Conservation (phyloP, 2,329 filamentous ascomycete genomes). For the Fusarium sp. region DNA sequence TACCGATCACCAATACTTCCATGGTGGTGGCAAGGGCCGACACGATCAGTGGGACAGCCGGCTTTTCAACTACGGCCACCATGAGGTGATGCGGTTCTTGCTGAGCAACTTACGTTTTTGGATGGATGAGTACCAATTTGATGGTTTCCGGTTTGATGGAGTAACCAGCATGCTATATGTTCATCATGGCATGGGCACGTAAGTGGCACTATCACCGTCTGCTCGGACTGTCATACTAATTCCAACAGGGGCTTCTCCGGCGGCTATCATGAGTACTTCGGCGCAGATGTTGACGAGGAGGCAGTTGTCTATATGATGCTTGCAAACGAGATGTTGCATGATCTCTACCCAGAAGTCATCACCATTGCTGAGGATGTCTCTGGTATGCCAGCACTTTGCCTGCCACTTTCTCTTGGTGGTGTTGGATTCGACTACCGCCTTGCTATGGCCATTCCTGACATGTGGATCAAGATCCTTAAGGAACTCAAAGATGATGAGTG, state of each 20-base stretch:
- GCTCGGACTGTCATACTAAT: conserved; percentile 11
- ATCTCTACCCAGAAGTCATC: conserved; percentile 87
- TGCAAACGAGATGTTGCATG: conserved; percentile 94
- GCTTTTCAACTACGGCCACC: conserved; percentile 95
- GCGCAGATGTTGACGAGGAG: conserved; percentile 87
- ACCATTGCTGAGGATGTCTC: conserved; percentile 98
- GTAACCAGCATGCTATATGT: conserved; percentile 98
- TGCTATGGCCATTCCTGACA: conserved; percentile 96
- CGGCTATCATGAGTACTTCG: conserved; percentile 98
- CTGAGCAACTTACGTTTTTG: conserved; percentile 96
- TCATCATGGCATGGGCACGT: conserved; percentile 98
- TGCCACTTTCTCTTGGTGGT: conserved; percentile 86
- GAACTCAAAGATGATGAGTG: conserved; percentile 91
- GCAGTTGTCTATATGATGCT: conserved; percentile 95
- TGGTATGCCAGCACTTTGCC: conserved; percentile 96
- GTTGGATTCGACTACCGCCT: conserved; percentile 97
- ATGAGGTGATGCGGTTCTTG: conserved; percentile 95
- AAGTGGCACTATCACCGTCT: conserved; percentile 54
- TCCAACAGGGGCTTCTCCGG: conserved; percentile 85
- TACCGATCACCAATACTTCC: conserved; percentile 95
- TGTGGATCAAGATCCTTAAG: conserved; percentile 99
- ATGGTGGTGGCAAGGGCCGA: conserved; percentile 82
- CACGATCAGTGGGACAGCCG: conserved; percentile 97
- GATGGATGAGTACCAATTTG: conserved; percentile 98
- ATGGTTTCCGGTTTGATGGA: conserved; percentile 97